These are phyloP conservation scores for Zygosaccharomyces pseudobailii DNA, from an alignment of 1,139 yeast genomes.

Conservation along the genomic window DNA sequence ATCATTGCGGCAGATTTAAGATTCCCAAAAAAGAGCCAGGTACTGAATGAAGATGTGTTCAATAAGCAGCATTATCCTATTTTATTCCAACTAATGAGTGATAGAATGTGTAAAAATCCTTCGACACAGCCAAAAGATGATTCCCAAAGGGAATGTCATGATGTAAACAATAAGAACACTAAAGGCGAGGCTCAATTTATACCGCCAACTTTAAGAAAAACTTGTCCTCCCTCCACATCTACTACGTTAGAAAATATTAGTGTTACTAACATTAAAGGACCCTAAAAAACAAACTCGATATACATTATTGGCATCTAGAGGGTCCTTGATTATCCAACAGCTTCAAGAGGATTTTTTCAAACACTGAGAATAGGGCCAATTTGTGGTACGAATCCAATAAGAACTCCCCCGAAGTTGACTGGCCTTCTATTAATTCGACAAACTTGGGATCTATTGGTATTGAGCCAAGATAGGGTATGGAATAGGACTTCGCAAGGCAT, in stretches of 20 bases:
- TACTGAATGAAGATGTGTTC: slow-evolving; percentile 17
- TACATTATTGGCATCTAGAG: slow-evolving; percentile 5
- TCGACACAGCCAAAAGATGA: neutral
- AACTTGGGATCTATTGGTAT: slow-evolving; percentile 92
- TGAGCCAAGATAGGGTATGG: slow-evolving; percentile 70
- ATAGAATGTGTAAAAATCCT: slow-evolving; percentile 8
- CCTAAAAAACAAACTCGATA: neutral
- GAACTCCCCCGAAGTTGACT: slow-evolving; percentile 18
- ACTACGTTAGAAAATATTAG: slow-evolving; percentile 17
- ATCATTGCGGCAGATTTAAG: slow-evolving; percentile 15
- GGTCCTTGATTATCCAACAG: slow-evolving; percentile 41
- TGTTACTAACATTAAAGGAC: slow-evolving; percentile 5
- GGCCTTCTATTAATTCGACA: slow-evolving; percentile 71
- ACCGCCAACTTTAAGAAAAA: slow-evolving; percentile 13
- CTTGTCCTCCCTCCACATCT: slow-evolving; percentile 17
- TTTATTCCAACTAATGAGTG: slow-evolving; percentile 19
- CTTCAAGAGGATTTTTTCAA: slow-evolving; percentile 46
- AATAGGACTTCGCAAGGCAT: slow-evolving; percentile 54
- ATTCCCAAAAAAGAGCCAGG: slow-evolving; percentile 16
- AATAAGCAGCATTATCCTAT: slow-evolving; percentile 27
- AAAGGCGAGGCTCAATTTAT: slow-evolving; percentile 2
- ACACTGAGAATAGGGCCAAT: slow-evolving; percentile 43
- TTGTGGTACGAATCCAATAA: slow-evolving; percentile 39
- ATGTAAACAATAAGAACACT: neutral
- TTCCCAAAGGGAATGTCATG: neutral